Evolutionary conservation across 2,329 filamentous ascomycete genomes (phyloP).

Genomic region (Diaporthe destruens): DNA sequence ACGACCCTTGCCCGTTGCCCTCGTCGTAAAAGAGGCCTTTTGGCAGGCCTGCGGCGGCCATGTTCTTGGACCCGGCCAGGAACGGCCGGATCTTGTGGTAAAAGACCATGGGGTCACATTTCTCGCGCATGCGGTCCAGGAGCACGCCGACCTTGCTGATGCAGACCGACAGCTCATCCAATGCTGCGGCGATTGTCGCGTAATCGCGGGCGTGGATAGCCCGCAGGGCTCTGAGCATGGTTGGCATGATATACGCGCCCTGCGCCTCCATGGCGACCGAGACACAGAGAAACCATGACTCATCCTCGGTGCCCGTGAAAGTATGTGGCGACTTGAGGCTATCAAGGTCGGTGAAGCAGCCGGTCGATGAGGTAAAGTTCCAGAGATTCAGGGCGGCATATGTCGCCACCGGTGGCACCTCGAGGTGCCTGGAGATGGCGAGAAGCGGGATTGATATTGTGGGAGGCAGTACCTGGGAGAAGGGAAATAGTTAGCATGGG

Average conservation of each 20-base stretch:
- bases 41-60: conserved; percentile 85
- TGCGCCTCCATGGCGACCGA: conserved; percentile 91
- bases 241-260: conserved; percentile 79
- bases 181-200: conserved; percentile 69
- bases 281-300: conserved; percentile 94
- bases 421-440: conserved; percentile 76
- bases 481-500: conserved; percentile 43
- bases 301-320: conserved; percentile 89
- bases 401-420: conserved; percentile 89
- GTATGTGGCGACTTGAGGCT: conserved; percentile 80
- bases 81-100: conserved; percentile 91
- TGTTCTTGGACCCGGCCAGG: conserved; percentile 92
- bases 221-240: conserved; percentile 82
- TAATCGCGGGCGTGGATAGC: conserved; percentile 74
- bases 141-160: conserved; percentile 77
- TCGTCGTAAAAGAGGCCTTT: conserved; percentile 88
- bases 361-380: conserved; percentile 78
- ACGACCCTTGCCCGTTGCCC: conserved; percentile 73
- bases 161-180: conserved; percentile 74
- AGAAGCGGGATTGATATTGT: conserved; percentile 83
- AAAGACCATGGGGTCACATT: conserved; percentile 87
- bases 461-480: conserved; percentile 73
- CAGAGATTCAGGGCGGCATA: conserved; percentile 89
- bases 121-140: conserved; percentile 88
- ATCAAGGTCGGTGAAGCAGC: conserved; percentile 73